Conservation (phyloP, 2,329 filamentous ascomycete species). For the Sarocladiaceae sp. region DNA sequence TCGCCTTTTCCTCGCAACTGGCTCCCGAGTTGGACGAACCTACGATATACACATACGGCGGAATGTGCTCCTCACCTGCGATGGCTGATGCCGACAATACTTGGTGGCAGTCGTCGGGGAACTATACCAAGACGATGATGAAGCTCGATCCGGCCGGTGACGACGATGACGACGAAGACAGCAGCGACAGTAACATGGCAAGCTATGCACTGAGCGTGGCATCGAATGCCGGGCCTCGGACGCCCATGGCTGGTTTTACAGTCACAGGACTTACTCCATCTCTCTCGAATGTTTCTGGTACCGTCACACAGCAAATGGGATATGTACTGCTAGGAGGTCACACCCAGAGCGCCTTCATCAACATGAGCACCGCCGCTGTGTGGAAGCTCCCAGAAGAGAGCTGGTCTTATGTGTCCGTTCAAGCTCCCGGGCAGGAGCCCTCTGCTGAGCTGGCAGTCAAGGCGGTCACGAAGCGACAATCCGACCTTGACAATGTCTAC, state of each 20-base stretch:
- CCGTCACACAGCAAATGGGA: constrained; percentile 64
- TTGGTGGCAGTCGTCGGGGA: constrained; percentile 60
- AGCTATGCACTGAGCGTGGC: constrained; percentile 32
- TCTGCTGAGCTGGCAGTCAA: neutral
- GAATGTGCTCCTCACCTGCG: constrained; percentile 66
- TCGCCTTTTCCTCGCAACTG: constrained; percentile 62
- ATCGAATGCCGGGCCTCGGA: constrained; percentile 52
- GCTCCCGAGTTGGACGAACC: constrained; percentile 46
- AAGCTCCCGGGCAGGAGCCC: constrained; percentile 27
- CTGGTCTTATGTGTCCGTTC: constrained; percentile 76
- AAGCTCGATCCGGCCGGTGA: constrained; percentile 46
- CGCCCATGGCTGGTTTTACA: constrained; percentile 81
- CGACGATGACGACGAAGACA: constrained; percentile 12
- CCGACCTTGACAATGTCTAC: constrained; percentile 44
- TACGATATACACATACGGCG: constrained; percentile 71
- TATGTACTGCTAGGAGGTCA: constrained; percentile 84
- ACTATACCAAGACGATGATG: constrained; percentile 77
- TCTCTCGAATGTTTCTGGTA: constrained; percentile 59
- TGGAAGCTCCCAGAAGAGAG: constrained; percentile 81
- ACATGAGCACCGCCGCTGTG: constrained; percentile 85
- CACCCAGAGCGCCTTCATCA: constrained; percentile 76
- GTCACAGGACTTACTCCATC: constrained; percentile 68
- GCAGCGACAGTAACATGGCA: too few relatives aligned
- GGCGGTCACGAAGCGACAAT: constrained; percentile 18
- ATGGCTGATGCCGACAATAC: constrained; percentile 18